These are phyloP conservation scores for Backusella liffmaniae DNA, from an alignment of 192 early-diverging fungal genomes.

Conservation along the genomic window DNA sequence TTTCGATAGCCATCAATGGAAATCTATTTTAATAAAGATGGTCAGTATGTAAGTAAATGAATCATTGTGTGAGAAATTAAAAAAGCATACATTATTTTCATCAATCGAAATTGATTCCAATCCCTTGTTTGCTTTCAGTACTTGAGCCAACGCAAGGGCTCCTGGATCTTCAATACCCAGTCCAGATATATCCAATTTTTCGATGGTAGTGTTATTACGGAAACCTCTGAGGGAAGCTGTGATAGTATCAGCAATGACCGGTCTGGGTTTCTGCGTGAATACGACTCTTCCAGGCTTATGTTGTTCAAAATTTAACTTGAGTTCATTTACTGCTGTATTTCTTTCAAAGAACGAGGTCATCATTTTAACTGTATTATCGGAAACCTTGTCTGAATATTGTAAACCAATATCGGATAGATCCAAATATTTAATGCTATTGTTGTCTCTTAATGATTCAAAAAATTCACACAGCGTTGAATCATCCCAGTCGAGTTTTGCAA, in stretches of 20 bases:
- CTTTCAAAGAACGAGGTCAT: conserved; percentile 35
- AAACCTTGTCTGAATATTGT: conserved; percentile 24
- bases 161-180: background rate
- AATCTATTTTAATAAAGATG: background rate
- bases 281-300: background rate
- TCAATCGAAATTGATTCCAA: background rate
- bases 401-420: conserved; percentile 42
- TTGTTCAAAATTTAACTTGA: conserved; percentile 1
- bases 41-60: background rate
- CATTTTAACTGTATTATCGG: conserved; percentile 41
- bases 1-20: conserved; percentile 1
- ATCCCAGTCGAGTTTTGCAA: conserved; percentile 46
- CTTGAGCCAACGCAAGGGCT: background rate
- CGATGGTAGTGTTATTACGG: background rate
- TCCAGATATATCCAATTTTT: background rate
- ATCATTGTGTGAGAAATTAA: background rate
- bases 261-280: background rate
- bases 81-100: background rate
- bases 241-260: background rate
- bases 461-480: conserved; percentile 44
- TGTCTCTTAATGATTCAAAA: conserved; percentile 41
- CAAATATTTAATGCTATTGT: conserved; percentile 35
- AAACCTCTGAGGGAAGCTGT: background rate
- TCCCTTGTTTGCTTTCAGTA: background rate
- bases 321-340: conserved; percentile 32